Evolutionary conservation across 805 yeast genomes (phyloP), one percentile per base, ranked within the genome.

Genomic region (Kodamaea hsintzibuensis): DNA sequence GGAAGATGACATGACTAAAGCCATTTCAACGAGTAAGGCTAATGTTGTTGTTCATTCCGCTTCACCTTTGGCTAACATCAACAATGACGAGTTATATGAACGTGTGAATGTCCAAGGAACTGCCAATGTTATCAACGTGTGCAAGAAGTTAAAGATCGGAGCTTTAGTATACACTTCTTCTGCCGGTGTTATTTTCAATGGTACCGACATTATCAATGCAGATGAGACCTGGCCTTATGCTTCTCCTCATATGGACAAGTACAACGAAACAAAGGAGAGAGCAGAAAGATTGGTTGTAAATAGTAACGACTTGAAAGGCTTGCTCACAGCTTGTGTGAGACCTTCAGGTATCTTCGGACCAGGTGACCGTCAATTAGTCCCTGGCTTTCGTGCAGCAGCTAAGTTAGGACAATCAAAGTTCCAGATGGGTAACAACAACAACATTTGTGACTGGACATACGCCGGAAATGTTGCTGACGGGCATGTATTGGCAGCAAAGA

Each of bases 261-360:
- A 95, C 71, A 96, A 95, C 65, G 92, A 89, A 67, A 92, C 98
- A 8, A 95, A 95, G 69, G 97, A 96, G 8, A 79, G 80, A 56
- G 99, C 97, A 0, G 99, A 95, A 71, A 80, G 79, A 14, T 81
- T 85, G 73, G 97, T 91, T 1, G 77, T 92, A 64, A 73, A 81
- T 17, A 89, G 96, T 14, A 89, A 91, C 68, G 81, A 82, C 47
- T 68, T 73, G 0, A 74, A 77, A 12, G 77, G 76, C 1, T 81
- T 92, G 59, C 73, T 80, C 48, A 95, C 99, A 0, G 88, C 89
- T 38, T 95, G 97, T 1, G 72, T 95, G 48, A 82, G 99, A 58
- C 99, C 99, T 1, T 97, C 99, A 1, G 99, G 99, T 40, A 91
- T 95, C 47, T 95, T 95, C 74, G 99, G 99, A 4, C 99, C 98